Conservation (phyloP, 495 filamentous ascomycete species). For the Usnea hakonensis region DNA sequence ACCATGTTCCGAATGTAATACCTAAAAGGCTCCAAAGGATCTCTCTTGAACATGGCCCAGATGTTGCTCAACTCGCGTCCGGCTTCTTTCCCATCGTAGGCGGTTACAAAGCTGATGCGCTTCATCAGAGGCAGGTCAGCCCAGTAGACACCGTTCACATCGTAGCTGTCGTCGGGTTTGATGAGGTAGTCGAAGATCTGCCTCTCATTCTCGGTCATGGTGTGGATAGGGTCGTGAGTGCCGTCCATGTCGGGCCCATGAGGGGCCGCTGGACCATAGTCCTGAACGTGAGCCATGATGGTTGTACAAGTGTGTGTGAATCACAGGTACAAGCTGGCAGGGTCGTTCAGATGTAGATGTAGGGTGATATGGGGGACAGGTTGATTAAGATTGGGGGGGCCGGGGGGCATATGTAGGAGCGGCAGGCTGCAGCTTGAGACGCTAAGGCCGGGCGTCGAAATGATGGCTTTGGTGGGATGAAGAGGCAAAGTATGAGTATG, state of each 20-base stretch:
- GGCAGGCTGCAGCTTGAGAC: not conserved
- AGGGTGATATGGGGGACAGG: not conserved
- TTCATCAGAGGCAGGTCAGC: conserved; percentile 64
- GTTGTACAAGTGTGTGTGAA: not conserved
- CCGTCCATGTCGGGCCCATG: conserved; percentile 50
- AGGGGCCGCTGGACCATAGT: conserved; percentile 49
- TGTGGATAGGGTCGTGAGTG: conserved; percentile 42
- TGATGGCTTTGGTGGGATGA: not conserved
- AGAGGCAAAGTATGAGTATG: not conserved
- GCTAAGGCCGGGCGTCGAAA: not conserved
- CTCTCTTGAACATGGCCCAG: conserved; percentile 68
- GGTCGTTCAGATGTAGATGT: not conserved
- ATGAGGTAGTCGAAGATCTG: conserved; percentile 66
- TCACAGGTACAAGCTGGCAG: not conserved
- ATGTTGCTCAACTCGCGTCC: conserved; percentile 55
- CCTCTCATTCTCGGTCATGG: conserved; percentile 56
- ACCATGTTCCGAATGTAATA: conserved; percentile 79
- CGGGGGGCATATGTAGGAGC: not conserved
- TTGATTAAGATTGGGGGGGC: not conserved
- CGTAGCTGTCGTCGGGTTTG: conserved; percentile 77
- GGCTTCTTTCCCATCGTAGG: conserved; percentile 57
- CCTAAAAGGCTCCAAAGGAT: conserved; percentile 69
- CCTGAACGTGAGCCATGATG: conserved; percentile 24
- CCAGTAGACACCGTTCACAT: conserved; percentile 76
- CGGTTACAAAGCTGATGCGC: conserved; percentile 63